Conservation (phyloP, 1,284 basidiomycete genomes). For the Sparassis latifolia region DNA sequence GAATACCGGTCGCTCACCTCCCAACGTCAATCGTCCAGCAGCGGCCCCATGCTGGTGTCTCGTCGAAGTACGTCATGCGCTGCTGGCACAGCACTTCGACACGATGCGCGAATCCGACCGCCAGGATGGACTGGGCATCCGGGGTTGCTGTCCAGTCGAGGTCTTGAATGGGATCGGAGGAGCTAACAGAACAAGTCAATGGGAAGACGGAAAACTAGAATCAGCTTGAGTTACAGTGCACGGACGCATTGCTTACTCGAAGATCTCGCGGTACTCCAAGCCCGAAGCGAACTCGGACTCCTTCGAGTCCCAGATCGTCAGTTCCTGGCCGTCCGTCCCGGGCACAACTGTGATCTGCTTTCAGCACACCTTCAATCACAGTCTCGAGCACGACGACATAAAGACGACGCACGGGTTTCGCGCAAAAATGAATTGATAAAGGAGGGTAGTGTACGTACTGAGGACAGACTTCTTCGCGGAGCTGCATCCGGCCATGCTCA, state of each 20-base stretch:
- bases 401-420: background rate
- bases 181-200: slow-evolving; percentile 3
- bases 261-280: slow-evolving; percentile 63
- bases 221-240: background rate
- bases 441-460: slow-evolving; percentile 33
- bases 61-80: slow-evolving; percentile 83
- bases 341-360: slow-evolving; percentile 40
- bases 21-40: slow-evolving; percentile 68
- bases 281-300: slow-evolving; percentile 92
- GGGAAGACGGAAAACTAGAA: background rate
- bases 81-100: slow-evolving; percentile 84
- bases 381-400: background rate
- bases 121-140: slow-evolving; percentile 83
- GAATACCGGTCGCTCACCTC: slow-evolving; percentile 36
- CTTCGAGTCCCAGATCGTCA: slow-evolving; percentile 92
- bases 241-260: slow-evolving; percentile 38
- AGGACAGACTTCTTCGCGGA: slow-evolving; percentile 86
- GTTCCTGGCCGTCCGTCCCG: slow-evolving; percentile 54
- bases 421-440: background rate
- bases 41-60: slow-evolving; percentile 73
- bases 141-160: slow-evolving; percentile 91
- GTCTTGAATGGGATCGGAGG: slow-evolving; percentile 64
- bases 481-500: slow-evolving; percentile 74
- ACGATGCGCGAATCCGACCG: slow-evolving; percentile 74
- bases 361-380: too few species aligned